A percentile compares a stretch with the other conserved stretches of the same genome.
These are phyloP conservation scores for Aschersonia sp. DNA, from an alignment of 2,329 filamentous ascomycete species.

Conservation along the genomic window DNA sequence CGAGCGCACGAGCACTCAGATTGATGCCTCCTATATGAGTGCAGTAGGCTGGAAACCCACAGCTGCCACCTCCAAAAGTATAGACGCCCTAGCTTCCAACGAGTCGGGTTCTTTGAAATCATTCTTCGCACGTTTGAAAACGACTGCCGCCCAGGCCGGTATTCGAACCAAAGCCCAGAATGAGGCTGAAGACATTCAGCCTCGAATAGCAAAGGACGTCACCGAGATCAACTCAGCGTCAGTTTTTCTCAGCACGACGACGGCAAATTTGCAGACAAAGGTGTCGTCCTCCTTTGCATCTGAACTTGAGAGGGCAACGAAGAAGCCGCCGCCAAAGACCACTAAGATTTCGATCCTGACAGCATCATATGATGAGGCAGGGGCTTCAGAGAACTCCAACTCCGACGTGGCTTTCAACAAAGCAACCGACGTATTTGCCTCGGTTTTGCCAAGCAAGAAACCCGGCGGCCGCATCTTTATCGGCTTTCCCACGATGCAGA, in stretches of 20 bases:
- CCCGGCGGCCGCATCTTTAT: constrained; percentile 82
- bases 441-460: constrained; percentile 76
- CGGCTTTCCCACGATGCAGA: constrained; percentile 94
- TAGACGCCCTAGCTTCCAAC: constrained; percentile 33
- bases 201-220: constrained; percentile 54
- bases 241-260: constrained; percentile 80
- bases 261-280: constrained; percentile 65
- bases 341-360: constrained; percentile 81
- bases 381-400: constrained; percentile 43
- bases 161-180: constrained; percentile 40
- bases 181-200: constrained; percentile 49
- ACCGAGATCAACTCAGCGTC: constrained; percentile 56
- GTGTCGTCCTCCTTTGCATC: constrained; percentile 58
- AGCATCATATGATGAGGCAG: constrained; percentile 72
- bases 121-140: constrained; percentile 69
- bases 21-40: constrained; percentile 81
- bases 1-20: constrained; percentile 75
- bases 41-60: constrained; percentile 68
- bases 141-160: constrained; percentile 33
- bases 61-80: constrained; percentile 22
- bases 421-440: constrained; percentile 69
- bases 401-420: constrained; percentile 32
- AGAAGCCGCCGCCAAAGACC: constrained; percentile 83
- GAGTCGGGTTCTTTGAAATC: constrained; percentile 50
- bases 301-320: constrained; percentile 88